Evolutionary conservation across 805 yeast species (phyloP).

Genomic region (Metschnikowia vanudenii): DNA sequence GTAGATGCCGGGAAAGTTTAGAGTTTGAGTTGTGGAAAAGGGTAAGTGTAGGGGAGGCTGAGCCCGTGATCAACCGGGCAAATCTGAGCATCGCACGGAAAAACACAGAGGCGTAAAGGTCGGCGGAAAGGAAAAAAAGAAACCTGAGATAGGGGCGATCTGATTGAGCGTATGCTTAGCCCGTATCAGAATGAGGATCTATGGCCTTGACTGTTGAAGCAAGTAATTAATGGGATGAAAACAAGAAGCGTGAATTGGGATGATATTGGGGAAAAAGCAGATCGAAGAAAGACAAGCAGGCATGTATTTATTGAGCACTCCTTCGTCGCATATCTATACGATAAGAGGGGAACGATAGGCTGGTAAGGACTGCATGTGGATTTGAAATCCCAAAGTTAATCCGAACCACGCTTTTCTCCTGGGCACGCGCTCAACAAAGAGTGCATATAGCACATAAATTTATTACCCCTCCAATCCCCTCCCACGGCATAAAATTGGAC

Average conservation of each 20-base stretch:
- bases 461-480: slow-evolving; percentile 15
- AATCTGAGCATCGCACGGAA: slow-evolving; percentile 17
- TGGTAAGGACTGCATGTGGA: slow-evolving; percentile 12
- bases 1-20: slow-evolving; percentile 26
- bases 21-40: slow-evolving; percentile 33
- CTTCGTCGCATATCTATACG: slow-evolving; percentile 12
- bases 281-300: neutral
- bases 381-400: slow-evolving; percentile 12
- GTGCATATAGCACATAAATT: slow-evolving; percentile 4
- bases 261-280: neutral
- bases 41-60: slow-evolving; percentile 22
- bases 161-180: neutral
- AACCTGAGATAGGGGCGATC: neutral
- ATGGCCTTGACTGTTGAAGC: slow-evolving; percentile 6
- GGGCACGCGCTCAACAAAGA: slow-evolving; percentile 12
- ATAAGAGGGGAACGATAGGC: slow-evolving; percentile 17
- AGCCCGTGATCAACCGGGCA: slow-evolving; percentile 17
- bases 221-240: neutral
- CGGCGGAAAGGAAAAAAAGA: neutral
- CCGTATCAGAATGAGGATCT: neutral
- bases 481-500: slow-evolving; percentile 3
- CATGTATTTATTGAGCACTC: slow-evolving; percentile 1
- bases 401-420: slow-evolving; percentile 6
- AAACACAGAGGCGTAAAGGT: slow-evolving; percentile 1
- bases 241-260: neutral